Evolutionary conservation across 169 alveolate species (phyloP).

Genomic region (Cryptosporidium viatorum): DNA sequence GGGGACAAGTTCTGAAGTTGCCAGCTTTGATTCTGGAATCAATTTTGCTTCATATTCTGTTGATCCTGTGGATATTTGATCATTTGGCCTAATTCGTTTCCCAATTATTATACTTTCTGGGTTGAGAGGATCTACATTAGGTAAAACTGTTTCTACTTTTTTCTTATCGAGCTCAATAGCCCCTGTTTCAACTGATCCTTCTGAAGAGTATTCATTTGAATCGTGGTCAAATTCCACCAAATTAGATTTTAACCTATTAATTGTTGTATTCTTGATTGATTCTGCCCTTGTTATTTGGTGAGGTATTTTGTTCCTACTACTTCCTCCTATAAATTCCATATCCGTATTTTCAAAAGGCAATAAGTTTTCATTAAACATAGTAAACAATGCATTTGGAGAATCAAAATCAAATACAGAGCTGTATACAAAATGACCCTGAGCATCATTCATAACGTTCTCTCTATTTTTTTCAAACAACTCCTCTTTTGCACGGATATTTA

Average conservation of each 20-base stretch:
- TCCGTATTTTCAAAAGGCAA: not conserved
- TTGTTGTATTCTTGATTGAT: constrained; percentile 12
- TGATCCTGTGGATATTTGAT: constrained; percentile 37
- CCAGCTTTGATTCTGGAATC: constrained; percentile 5
- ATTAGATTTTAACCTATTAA: constrained; percentile 18
- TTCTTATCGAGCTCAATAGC: not conserved
- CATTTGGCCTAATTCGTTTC: constrained; percentile 38
- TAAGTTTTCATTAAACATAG: not conserved
- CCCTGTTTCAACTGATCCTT: constrained; percentile 31
- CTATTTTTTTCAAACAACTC: constrained; percentile 27
- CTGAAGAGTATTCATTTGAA: constrained; percentile 31
- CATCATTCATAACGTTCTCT: not conserved
- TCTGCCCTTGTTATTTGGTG: constrained; percentile 67
- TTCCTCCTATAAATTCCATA: not conserved
- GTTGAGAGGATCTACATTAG: not conserved
- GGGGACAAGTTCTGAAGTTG: not conserved
- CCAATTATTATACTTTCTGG: constrained; percentile 58
- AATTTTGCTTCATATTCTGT: not conserved
- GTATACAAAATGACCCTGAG: constrained; percentile 10
- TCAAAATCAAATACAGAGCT: constrained; percentile 53
- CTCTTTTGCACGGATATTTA: constrained; percentile 67
- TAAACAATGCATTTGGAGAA: constrained; percentile 47
- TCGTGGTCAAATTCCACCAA: not conserved
- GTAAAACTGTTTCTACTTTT: not conserved
- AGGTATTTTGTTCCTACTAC: constrained; percentile 26